A percentile compares a stretch with the other conserved stretches of the same genome.
Evolutionary conservation across 2,329 filamentous ascomycete genomes (phyloP).

Genomic region (Pseudocercospora macadamiae): DNA sequence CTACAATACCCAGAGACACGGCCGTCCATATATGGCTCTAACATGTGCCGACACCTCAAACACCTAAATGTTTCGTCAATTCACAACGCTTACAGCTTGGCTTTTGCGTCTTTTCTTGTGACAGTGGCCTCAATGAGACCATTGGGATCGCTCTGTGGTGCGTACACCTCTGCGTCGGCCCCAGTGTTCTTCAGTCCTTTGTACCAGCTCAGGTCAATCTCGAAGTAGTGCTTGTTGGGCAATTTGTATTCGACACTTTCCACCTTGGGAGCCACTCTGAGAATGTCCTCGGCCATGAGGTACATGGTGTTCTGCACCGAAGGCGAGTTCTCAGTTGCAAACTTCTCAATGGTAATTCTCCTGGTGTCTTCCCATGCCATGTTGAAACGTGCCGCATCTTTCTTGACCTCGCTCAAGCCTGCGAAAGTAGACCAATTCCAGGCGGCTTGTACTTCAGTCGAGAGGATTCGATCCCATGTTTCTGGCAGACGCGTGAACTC

Average conservation of each 20-base stretch:
- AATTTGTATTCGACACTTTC: conserved; percentile 78
- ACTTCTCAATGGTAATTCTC: conserved; percentile 84
- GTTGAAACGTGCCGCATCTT: conserved; percentile 70
- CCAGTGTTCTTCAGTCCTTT: conserved; percentile 94
- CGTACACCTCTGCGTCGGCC: conserved; percentile 92
- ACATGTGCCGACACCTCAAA: too few species aligned
- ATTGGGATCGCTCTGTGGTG: conserved; percentile 89
- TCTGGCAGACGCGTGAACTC: conserved; percentile 90
- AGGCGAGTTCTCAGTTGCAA: conserved; percentile 86
- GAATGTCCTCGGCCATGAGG: conserved; percentile 91
- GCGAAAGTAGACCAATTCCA: conserved; percentile 84
- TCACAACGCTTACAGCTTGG: conserved; percentile 27
- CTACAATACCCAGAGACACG: not conserved
- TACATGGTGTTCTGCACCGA: conserved; percentile 99
- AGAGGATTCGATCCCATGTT: conserved; percentile 92
- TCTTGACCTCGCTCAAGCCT: conserved; percentile 67
- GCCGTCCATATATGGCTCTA: not conserved
- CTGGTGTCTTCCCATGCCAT: conserved; percentile 76
- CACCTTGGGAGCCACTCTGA: conserved; percentile 72
- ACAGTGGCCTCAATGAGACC: conserved; percentile 95
- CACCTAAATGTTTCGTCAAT: not conserved
- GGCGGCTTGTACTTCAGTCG: conserved; percentile 83
- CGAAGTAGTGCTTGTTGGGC: conserved; percentile 99
- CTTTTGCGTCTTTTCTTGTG: conserved; percentile 53
- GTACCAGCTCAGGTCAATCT: conserved; percentile 95